phyloP scores from a whole-genome alignment of 1,139 yeast species.

The Yamadazyma triangularis region DNA sequence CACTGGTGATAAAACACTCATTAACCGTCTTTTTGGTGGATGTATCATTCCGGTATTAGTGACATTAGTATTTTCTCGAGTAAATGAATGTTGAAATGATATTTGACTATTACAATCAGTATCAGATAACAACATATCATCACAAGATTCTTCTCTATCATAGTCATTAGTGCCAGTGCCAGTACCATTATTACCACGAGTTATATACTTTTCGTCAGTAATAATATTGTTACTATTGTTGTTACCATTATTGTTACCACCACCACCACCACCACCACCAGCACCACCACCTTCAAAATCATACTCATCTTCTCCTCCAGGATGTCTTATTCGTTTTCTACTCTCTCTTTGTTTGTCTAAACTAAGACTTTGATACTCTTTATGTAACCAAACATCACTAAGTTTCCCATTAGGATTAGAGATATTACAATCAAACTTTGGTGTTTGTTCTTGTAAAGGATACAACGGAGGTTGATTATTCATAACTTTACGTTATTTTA shows the following conservation, averaged over 20 bases:
- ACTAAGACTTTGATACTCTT: slow-evolving; percentile 25
- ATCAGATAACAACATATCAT: slow-evolving; percentile 36
- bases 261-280: too few relatives aligned
- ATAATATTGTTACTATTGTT: too few relatives aligned
- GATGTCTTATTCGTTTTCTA: slow-evolving; percentile 19
- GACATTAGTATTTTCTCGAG: slow-evolving; percentile 20
- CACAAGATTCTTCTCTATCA: too few relatives aligned
- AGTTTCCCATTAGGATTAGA: slow-evolving; percentile 31
- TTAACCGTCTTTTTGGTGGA: slow-evolving; percentile 40
- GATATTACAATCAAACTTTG: slow-evolving; percentile 32
- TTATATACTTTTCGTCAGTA: slow-evolving; percentile 1
- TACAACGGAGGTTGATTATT: slow-evolving; percentile 23
- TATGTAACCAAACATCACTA: slow-evolving; percentile 30
- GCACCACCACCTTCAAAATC: too few relatives aligned
- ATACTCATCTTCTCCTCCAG: too few relatives aligned
- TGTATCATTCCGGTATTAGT: slow-evolving; percentile 29
- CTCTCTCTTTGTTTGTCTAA: slow-evolving; percentile 16
- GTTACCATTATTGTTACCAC: too few relatives aligned
- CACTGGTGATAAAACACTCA: slow-evolving; percentile 15
- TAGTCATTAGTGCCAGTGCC: too few relatives aligned
- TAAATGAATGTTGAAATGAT: not conserved
- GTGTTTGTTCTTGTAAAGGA: slow-evolving; percentile 28
- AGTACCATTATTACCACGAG: too few relatives aligned
- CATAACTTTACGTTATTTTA: too few relatives aligned
- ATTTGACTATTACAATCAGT: slow-evolving; percentile 22